phyloP scores from a whole-genome alignment of 768 basidiomycete species.

The Boletus subcaerulescens region DNA sequence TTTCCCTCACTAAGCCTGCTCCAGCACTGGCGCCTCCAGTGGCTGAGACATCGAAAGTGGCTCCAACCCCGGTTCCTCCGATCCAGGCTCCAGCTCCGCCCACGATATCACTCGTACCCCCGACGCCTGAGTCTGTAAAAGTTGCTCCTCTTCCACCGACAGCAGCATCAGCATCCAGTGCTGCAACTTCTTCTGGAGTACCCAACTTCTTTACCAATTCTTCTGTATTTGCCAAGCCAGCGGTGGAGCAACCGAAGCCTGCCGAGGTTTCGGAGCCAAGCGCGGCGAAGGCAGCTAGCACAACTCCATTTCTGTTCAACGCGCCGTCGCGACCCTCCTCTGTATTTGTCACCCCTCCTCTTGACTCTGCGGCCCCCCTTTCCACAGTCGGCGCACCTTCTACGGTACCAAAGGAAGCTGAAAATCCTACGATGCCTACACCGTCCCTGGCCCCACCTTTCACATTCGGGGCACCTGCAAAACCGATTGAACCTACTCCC shows the following conservation, averaged over 20 bases:
- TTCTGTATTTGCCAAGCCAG: constrained; percentile 41
- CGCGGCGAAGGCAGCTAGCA: constrained; percentile 6
- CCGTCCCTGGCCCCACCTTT: constrained; percentile 22
- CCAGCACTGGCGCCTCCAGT: constrained; percentile 1
- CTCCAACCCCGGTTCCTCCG: constrained; percentile 14
- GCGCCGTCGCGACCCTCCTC: constrained; percentile 6
- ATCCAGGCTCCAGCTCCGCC: constrained; percentile 14
- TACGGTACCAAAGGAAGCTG: constrained; percentile 17
- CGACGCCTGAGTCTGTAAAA: constrained; percentile 26
- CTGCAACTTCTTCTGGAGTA: constrained; percentile 29
- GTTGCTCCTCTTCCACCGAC: constrained; percentile 3
- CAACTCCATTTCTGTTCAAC: constrained; percentile 11
- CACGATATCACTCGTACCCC: constrained; percentile 23
- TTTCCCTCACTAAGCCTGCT: constrained; percentile 51
- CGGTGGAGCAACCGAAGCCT: constrained; percentile 12
- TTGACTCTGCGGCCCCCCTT: neutral
- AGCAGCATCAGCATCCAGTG: constrained; percentile 2
- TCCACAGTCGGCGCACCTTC: constrained; percentile 8
- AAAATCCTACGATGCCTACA: constrained; percentile 7
- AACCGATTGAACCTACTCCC: constrained; percentile 19
- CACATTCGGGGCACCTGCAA: constrained; percentile 26
- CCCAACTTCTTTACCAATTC: constrained; percentile 68
- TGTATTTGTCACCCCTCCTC: constrained; percentile 1
- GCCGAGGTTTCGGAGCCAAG: neutral
- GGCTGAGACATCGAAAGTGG: constrained; percentile 13